These are phyloP conservation scores for Pisolithus orientalis DNA, from an alignment of 768 basidiomycete genomes.

Conservation along the genomic window DNA sequence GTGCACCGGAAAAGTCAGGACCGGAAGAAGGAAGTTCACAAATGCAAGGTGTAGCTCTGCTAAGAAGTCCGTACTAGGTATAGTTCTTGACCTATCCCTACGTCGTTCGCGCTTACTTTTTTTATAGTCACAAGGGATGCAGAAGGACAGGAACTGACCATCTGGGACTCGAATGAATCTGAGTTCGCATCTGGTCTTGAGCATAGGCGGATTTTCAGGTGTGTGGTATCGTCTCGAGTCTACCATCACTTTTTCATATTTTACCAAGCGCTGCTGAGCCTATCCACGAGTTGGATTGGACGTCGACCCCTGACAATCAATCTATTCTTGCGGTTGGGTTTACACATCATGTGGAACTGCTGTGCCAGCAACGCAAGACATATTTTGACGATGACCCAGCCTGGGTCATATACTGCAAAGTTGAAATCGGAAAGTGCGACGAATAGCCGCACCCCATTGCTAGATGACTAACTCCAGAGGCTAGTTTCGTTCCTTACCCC, in stretches of 20 bases:
- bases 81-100: conserved; percentile 16
- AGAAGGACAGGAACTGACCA: conserved; percentile 75
- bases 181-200: conserved; percentile 91
- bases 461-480: neutral
- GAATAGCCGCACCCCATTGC: neutral
- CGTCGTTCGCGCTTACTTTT: conserved; percentile 5
- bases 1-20: conserved; percentile 69
- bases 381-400: conserved; percentile 81
- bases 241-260: neutral
- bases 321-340: conserved; percentile 92
- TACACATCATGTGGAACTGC: conserved; percentile 66
- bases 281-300: conserved; percentile 88
- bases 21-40: conserved; percentile 56
- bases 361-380: conserved; percentile 90
- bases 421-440: conserved; percentile 67
- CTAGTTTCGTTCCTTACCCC: conserved; percentile 66
- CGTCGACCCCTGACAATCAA: conserved; percentile 81
- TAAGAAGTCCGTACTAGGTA: conserved; percentile 87
- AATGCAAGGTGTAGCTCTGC: conserved; percentile 84
- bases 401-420: conserved; percentile 65
- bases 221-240: conserved; percentile 10
- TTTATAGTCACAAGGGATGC: conserved; percentile 50
- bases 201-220: conserved; percentile 60
- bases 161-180: conserved; percentile 95
- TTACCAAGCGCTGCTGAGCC: conserved; percentile 36